Percentiles rank a stretch among this genome's conserved stretches.
phyloP scores from a whole-genome alignment of 345 rosid genomes.

The Linum tenue region DNA sequence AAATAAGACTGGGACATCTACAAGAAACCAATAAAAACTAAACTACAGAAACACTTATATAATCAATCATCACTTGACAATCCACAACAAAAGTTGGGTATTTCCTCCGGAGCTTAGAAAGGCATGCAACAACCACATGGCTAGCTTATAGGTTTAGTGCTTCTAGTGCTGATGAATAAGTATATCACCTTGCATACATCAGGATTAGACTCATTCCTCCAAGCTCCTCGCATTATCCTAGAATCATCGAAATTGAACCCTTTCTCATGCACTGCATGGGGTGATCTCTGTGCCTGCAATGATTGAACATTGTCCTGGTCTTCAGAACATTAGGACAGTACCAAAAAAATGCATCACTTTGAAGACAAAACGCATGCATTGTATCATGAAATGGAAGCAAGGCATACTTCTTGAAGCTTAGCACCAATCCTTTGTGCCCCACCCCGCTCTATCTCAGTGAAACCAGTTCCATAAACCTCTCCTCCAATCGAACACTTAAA shows the following conservation, averaged over 20 bases:
- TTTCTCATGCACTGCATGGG: constrained; percentile 49
- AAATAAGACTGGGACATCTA: constrained; percentile 1
- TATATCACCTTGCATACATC: constrained; percentile 79
- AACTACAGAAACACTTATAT: background rate
- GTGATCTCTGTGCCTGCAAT: constrained; percentile 41
- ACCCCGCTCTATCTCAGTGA: constrained; percentile 88
- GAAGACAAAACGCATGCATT: background rate
- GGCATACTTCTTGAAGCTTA: constrained; percentile 58
- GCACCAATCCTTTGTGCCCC: constrained; percentile 62
- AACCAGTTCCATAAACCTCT: constrained; percentile 79
- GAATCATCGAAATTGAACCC: constrained; percentile 96
- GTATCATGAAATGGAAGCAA: constrained; percentile 5
- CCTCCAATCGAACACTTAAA: constrained; percentile 99
- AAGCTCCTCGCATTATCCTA: constrained; percentile 90
- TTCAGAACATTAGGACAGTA: background rate
- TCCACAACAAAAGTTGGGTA: background rate
- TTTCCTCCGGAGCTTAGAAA: background rate
- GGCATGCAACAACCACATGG: background rate
- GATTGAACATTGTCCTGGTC: constrained; percentile 4
- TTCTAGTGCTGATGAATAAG: constrained; percentile 7
- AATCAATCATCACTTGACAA: background rate
- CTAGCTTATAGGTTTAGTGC: background rate
- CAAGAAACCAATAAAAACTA: background rate
- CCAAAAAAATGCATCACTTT: background rate
- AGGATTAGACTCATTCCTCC: constrained; percentile 95